Base-by-base conservation (phyloP, 805 yeast species). In the Myxozyma melibiosi region DNA sequence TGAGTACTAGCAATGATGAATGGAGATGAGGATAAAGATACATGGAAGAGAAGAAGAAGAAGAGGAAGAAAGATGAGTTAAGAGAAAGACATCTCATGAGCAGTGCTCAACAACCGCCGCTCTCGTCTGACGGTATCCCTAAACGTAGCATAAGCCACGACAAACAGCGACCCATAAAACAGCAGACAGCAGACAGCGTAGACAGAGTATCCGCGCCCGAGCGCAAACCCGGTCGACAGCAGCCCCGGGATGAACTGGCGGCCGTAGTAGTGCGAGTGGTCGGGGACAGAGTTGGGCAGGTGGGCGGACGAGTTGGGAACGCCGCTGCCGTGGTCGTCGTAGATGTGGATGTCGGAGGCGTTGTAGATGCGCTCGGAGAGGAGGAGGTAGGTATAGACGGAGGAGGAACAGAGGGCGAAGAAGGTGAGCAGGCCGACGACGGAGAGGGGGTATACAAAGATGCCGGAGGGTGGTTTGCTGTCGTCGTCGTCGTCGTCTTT, bases 401-500 rank as follows among this genome's bases (percentile, higher is more conserved):
- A 18, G 2, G 54, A 51, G 25, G 28, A 31, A 16, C 31, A 16
- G 30, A 51, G n/a, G 2, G 28, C 46, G 18, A 41, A n/a, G 5
- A 31, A 4, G 1, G 54, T 51, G 13, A 51, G 6, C 13, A 43
- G 27, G 24, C 54, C 54, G 13, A 41, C 54, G 3, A 42, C 41
- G 3, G 45, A 35, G 6, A 51, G 22, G 16, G 54, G 54, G 25
- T 34, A 42, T n/a, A 51, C 39, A 30, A 51, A 47, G 16, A 20
- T 5, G 33, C 20, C n/a, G 20, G n/a, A n/a, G n/a, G 34, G 14
- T n/a, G 14, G 9, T 31, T 31, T n/a, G 6, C 9, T 11, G 14
- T 11, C 34, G 14, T 31, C 6, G 34, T 11, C 34, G 34, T 5
- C 14, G 34, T 11, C n/a, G n/a, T n/a, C n/a, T 31, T 31, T 31